Evolutionary conservation across 495 filamentous ascomycete genomes (phyloP).

Genomic region (Immersiella caudata): DNA sequence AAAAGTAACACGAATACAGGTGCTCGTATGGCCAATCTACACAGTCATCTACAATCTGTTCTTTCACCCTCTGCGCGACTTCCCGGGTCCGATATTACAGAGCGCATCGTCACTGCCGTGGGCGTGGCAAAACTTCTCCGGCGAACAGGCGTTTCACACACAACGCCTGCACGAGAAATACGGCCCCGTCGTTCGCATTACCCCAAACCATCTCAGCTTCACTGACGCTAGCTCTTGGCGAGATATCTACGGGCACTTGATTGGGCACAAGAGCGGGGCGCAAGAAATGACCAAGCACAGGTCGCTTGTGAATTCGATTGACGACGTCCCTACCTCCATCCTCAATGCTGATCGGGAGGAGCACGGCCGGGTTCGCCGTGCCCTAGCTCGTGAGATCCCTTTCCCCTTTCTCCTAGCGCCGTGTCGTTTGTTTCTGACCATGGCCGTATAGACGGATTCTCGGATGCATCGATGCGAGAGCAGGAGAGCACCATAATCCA

Average conservation of each 20-base stretch:
- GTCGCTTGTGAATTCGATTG: slow-evolving; percentile 23
- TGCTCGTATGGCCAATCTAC: neutral
- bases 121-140: slow-evolving; percentile 17
- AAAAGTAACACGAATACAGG: neutral
- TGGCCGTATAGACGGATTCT: slow-evolving; percentile 46
- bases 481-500: slow-evolving; percentile 42
- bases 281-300: slow-evolving; percentile 42
- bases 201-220: slow-evolving; percentile 60
- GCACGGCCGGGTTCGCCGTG: slow-evolving; percentile 47
- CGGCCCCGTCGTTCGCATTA: slow-evolving; percentile 58
- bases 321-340: slow-evolving; percentile 23
- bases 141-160: slow-evolving; percentile 20
- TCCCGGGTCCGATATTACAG: slow-evolving; percentile 53
- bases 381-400: slow-evolving; percentile 36
- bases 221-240: slow-evolving; percentile 55
- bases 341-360: slow-evolving; percentile 31
- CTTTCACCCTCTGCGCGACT: slow-evolving; percentile 55
- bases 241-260: slow-evolving; percentile 58
- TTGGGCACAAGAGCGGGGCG: slow-evolving; percentile 36
- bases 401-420: no score
- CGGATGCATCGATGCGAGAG: slow-evolving; percentile 43
- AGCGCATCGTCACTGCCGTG: slow-evolving; percentile 46
- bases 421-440: neutral
- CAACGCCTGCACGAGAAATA: slow-evolving; percentile 51
- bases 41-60: slow-evolving; percentile 51